phyloP scores from a whole-genome alignment of 352 stramenopile species.

The Pelagophyceae sp. region DNA sequence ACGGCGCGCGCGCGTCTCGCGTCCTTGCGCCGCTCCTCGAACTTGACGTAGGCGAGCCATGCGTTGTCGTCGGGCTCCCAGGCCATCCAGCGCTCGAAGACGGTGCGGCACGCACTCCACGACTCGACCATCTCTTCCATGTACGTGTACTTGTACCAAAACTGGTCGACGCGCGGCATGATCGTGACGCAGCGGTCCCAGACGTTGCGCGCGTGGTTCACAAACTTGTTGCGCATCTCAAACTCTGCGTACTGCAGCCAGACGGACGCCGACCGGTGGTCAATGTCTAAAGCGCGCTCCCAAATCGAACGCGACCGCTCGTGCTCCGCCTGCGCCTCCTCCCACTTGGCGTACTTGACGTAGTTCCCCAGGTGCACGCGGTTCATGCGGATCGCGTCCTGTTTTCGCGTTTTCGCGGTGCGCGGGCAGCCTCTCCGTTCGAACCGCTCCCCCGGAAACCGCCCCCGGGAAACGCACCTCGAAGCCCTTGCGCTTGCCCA shows the following conservation, averaged over 20 bases:
- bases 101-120: slow-evolving; percentile 72
- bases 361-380: slow-evolving; percentile 89
- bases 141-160: slow-evolving; percentile 99
- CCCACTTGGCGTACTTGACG: slow-evolving; percentile 97
- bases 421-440: too few relatives aligned
- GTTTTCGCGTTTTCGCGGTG: too few relatives aligned
- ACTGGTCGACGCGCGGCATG: slow-evolving; percentile 86
- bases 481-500: slow-evolving; percentile 56
- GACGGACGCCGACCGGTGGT: slow-evolving; percentile 82
- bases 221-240: slow-evolving; percentile 98
- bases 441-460: too few relatives aligned
- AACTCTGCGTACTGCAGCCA: slow-evolving; percentile 99
- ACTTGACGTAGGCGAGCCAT: slow-evolving; percentile 95
- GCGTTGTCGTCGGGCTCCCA: slow-evolving; percentile 96
- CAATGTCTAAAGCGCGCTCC: slow-evolving; percentile 93
- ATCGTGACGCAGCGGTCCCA: slow-evolving; percentile 74
- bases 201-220: slow-evolving; percentile 96
- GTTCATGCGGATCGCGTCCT: slow-evolving; percentile 86
- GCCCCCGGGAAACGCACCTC: slow-evolving; percentile 36
- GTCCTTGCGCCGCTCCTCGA: slow-evolving; percentile 84
- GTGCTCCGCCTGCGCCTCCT: slow-evolving; percentile 97
- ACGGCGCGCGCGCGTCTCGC: slow-evolving; percentile 70
- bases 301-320: slow-evolving; percentile 88
- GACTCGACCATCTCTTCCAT: slow-evolving; percentile 98
- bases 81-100: slow-evolving; percentile 91